Evolutionary conservation across 257 asterid species (phyloP).

Genomic region (Mentha longifolia): DNA sequence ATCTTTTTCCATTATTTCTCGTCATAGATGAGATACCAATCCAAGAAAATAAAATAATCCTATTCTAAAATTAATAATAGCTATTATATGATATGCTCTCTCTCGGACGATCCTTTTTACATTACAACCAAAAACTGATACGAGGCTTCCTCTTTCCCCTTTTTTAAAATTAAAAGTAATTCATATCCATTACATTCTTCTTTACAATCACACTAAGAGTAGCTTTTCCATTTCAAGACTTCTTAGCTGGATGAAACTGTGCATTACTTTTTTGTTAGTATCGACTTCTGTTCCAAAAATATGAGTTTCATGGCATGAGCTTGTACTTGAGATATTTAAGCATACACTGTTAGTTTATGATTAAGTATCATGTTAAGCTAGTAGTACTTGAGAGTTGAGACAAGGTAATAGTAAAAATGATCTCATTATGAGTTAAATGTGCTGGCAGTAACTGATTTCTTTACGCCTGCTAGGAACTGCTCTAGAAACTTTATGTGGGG

Average conservation of each 20-base stretch:
- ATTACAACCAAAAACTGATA: neutral
- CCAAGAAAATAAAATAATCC: neutral
- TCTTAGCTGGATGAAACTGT: neutral
- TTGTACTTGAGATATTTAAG: neutral
- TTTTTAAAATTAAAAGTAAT: neutral
- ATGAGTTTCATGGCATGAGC: neutral
- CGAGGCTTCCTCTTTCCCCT: neutral
- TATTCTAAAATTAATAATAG: neutral
- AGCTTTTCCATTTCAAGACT: neutral
- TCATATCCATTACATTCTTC: neutral
- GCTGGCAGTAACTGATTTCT: neutral
- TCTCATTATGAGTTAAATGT: constrained; percentile 9
- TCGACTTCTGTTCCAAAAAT: neutral
- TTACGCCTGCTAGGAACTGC: constrained; percentile 2
- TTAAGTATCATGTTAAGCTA: constrained; percentile 2
- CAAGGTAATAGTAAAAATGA: neutral
- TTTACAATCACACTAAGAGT: neutral
- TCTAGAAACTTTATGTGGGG: constrained; percentile 7
- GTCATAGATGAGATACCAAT: neutral
- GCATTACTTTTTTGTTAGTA: neutral
- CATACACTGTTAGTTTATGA: constrained; percentile 9
- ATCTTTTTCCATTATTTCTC: neutral
- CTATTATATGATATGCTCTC: neutral
- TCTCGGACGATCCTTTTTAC: neutral
- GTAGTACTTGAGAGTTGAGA: neutral